Evolutionary conservation across 345 rosid genomes (phyloP), one percentile per base, ranked within the genome.

Genomic region (Mallotus nudiflorus): DNA sequence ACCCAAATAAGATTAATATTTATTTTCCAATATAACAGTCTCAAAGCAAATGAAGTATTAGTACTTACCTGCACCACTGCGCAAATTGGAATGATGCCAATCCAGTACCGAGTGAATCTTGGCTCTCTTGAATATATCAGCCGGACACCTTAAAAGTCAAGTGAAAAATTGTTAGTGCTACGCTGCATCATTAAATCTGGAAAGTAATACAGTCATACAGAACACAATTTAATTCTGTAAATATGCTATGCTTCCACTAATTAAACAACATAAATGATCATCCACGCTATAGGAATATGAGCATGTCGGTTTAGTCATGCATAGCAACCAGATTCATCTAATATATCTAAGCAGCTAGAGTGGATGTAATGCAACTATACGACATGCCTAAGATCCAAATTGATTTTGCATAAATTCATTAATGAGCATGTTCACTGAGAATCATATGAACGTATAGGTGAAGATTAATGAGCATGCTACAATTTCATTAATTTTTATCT

Each of bases 81-180:
- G 92, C 78, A 92, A 77, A 75, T 85, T 86, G 31, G 89, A 79
- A 78, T 92, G 98, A 80, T 90, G 96, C 98, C 98, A 92, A 59
- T 92, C 89, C 83, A 93, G 70, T 52, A 88, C 89, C 6, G 98
- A 91, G 29, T 91, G 83, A 74, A 93, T 79, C 86, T 82, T 88
- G 63, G 91, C 96, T 79, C 94, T 89, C 78, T 67, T 88, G 66
- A 69, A 87, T 82, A 93, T 81, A 86, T 93, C 97, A 52, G 84
- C 78, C 0, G 97, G 96, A 81, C 91, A 91, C 96, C 98, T 91
- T 67, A 62, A 68, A 37, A 57, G 51, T 62, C 22, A 35, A 66
- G 42, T 25, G 64, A 50, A 61, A 53, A 55, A 56, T 6, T 19
- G 62, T 51, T 20, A 69, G 48, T 63, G 65, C 45, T 28, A 18